Base-by-base conservation (phyloP, 805 yeast genomes). In the Yamadazyma philogaea region DNA sequence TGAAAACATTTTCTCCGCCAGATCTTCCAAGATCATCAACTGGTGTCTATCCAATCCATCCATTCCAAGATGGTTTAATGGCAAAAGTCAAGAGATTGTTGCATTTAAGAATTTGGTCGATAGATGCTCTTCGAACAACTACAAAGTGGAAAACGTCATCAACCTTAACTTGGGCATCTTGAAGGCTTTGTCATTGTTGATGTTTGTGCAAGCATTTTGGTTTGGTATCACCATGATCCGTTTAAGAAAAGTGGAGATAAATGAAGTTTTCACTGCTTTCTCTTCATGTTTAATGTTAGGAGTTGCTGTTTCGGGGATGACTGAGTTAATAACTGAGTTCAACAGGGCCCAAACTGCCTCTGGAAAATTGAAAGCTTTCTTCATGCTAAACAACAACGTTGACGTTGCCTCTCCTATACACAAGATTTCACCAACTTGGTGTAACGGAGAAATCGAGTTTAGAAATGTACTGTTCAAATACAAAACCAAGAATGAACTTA, bases 151-250 rank as follows among this genome's bases (percentile, higher is more conserved):
- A n/a, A 54, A 78, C 19, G 74, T 70, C 12, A 63, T 78, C 4
- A 66, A 81, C 10, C 54, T 75, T 0, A 89, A 87, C 55, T 59
- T 75, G 17, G 82, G 85, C 0, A 33, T 76, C 0, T 60, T 83
- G 39, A 76, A 82, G 51, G 63, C 76, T 18, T 50, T 90, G 3
- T 73, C 83, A 0, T 66, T 87, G 30, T 57, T 81, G 56, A 82
- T 89, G 81, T 89, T 91, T 67, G 85, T 90, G 2, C 96, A 87
- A 61, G 95, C 91, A 0, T 86, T 93, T 53, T 89, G 95, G 87
- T 91, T 84, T 64, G 99, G 98, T 1, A 76, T 83, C 21, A 71
- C 70, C 34, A 74, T 86, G 68, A 82, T 88, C 3, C 60, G 63
- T 27, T 60, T 63, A 4, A 78, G 79, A 0, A 68, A 74, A 7